Evolutionary conservation across 371 early-diverging fungal genomes (phyloP).

Genomic region (Rhizopus arrhizus): DNA sequence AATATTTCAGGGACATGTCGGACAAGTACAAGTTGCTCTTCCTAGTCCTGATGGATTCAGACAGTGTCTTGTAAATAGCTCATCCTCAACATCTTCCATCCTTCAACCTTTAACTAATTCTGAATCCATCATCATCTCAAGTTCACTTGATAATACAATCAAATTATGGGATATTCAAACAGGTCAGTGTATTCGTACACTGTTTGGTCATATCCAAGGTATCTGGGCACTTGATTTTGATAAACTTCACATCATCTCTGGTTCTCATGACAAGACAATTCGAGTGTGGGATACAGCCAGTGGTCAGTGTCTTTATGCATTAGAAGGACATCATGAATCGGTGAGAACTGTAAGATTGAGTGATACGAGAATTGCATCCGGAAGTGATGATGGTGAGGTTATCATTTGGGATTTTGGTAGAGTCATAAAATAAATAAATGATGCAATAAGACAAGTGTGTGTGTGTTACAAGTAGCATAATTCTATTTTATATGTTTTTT

Average conservation of each 20-base stretch:
- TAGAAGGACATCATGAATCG: slow-evolving; percentile 68
- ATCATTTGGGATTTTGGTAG: slow-evolving; percentile 78
- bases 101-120: slow-evolving; percentile 5
- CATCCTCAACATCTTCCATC: not conserved
- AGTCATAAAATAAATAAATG: slow-evolving; percentile 11
- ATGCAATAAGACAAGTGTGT: slow-evolving; percentile 9
- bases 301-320: slow-evolving; percentile 77
- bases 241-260: slow-evolving; percentile 88
- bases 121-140: slow-evolving; percentile 79
- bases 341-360: slow-evolving; percentile 79
- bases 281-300: slow-evolving; percentile 94
- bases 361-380: slow-evolving; percentile 86
- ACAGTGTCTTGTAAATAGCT: slow-evolving; percentile 29
- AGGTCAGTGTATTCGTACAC: slow-evolving; percentile 78
- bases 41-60: slow-evolving; percentile 52
- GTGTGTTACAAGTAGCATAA: too few species aligned
- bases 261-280: slow-evolving; percentile 87
- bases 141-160: slow-evolving; percentile 89
- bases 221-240: slow-evolving; percentile 90
- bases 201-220: slow-evolving; percentile 92
- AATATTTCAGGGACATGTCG: slow-evolving; percentile 77
- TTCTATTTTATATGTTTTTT: slow-evolving; percentile 6
- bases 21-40: slow-evolving; percentile 72
- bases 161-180: slow-evolving; percentile 82
- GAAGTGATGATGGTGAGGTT: slow-evolving; percentile 82